A percentile compares a stretch with the other conserved stretches of the same genome.
These are phyloP conservation scores for Myriosclerotinia duriaeana DNA, from an alignment of 2,329 filamentous ascomycete species.

Conservation along the genomic window DNA sequence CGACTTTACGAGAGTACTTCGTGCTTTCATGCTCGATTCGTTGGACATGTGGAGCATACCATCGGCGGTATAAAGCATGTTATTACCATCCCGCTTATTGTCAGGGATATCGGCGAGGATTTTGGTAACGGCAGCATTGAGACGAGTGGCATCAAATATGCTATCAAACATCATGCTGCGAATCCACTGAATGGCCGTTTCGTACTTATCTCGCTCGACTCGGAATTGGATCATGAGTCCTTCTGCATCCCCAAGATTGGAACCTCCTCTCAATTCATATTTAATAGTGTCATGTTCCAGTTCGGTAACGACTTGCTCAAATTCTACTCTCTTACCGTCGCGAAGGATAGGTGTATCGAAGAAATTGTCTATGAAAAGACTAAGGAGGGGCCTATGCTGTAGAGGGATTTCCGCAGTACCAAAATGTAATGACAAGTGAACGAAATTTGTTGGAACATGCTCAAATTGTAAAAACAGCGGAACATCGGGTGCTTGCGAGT, in stretches of 20 bases:
- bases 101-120: constrained; percentile 90
- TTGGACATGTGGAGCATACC: constrained; percentile 78
- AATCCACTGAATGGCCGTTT: constrained; percentile 78
- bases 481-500: constrained; percentile 61
- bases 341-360: constrained; percentile 86
- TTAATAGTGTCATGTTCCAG: constrained; percentile 88
- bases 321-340: constrained; percentile 74
- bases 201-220: constrained; percentile 85
- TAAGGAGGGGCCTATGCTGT: constrained; percentile 80
- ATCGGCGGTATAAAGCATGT: constrained; percentile 64
- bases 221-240: constrained; percentile 80
- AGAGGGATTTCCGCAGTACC: constrained; percentile 75
- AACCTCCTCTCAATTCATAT: constrained; percentile 71
- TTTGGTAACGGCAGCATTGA: constrained; percentile 69
- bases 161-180: constrained; percentile 84
- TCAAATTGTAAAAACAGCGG: constrained; percentile 96
- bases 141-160: constrained; percentile 72
- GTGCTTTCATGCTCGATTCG: constrained; percentile 73
- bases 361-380: constrained; percentile 86
- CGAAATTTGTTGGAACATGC: constrained; percentile 89
- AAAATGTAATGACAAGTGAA: constrained; percentile 77
- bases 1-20: constrained; percentile 80
- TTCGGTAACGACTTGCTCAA: constrained; percentile 88
- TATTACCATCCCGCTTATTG: constrained; percentile 79
- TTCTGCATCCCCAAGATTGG: constrained; percentile 73